A percentile compares a stretch with the other conserved stretches of the same genome.
phyloP scores from a whole-genome alignment of 169 alveolate genomes.

The Plasmodium malariae region DNA sequence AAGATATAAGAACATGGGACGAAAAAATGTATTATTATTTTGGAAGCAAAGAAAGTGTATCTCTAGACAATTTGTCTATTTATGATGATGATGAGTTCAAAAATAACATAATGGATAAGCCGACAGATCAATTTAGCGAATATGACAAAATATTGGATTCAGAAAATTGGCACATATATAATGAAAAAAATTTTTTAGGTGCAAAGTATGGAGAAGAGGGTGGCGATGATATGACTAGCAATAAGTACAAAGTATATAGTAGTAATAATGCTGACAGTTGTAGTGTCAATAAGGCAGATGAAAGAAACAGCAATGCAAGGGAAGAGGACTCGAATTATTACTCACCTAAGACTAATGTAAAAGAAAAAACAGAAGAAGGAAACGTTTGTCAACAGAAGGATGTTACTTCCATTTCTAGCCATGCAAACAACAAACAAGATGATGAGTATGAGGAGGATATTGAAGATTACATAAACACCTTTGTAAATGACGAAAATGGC shows the following conservation, averaged over 20 bases:
- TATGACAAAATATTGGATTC: conserved; percentile 25
- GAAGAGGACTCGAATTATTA: too few relatives aligned
- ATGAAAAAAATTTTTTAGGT: conserved; percentile 18
- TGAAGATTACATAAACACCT: conserved; percentile 43
- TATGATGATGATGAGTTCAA: conserved; percentile 63
- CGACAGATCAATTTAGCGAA: conserved; percentile 27
- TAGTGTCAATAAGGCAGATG: not conserved
- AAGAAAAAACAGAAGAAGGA: too few relatives aligned
- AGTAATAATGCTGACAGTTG: not conserved
- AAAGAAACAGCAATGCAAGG: not conserved
- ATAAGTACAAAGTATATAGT: not conserved
- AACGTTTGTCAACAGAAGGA: too few relatives aligned
- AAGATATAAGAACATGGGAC: conserved; percentile 60
- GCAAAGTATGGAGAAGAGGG: conserved; percentile 23
- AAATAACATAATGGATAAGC: not conserved
- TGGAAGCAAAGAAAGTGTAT: conserved; percentile 40
- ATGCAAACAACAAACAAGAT: not conserved
- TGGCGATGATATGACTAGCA: not conserved
- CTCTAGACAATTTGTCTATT: conserved; percentile 35
- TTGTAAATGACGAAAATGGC: conserved; percentile 31
- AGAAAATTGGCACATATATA: not conserved
- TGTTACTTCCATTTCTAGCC: too few relatives aligned
- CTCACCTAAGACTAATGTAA: too few relatives aligned
- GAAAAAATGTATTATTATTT: conserved; percentile 74
- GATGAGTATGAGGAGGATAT: not conserved